These are phyloP conservation scores for Fagopyrum tataricum DNA, from an alignment of 148 eudicot species.

Conservation along the genomic window DNA sequence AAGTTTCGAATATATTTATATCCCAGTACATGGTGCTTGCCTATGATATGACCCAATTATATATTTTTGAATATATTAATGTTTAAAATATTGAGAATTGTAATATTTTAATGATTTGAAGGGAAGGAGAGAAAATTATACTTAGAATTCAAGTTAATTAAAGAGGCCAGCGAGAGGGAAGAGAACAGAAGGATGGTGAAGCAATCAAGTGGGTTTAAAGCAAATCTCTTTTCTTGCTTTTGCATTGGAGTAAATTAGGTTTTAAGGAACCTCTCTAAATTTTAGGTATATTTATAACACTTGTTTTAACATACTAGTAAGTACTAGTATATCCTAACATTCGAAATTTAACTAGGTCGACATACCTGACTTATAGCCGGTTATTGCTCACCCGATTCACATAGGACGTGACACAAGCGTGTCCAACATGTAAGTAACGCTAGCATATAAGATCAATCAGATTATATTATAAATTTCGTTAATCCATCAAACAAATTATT, in stretches of 20 bases:
- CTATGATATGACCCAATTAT: neutral
- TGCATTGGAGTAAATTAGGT: conserved; percentile 45
- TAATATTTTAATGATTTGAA: conserved; percentile 15
- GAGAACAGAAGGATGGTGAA: conserved; percentile 28
- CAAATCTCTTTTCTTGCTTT: conserved; percentile 34
- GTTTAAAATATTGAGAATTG: neutral
- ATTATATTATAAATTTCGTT: no score
- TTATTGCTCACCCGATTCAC: no score
- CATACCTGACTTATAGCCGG: no score
- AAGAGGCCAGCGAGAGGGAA: conserved; percentile 24
- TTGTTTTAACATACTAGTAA: neutral
- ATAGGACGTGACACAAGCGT: no score
- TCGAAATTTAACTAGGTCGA: no score
- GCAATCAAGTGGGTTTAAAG: conserved; percentile 73
- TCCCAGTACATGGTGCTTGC: neutral
- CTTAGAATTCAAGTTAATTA: conserved; percentile 70
- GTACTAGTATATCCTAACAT: no score
- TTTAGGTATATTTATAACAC: neutral
- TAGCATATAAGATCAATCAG: no score
- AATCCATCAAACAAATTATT: no score
- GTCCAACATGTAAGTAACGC: no score
- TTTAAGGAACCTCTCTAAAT: conserved; percentile 41
- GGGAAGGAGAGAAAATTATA: conserved; percentile 27
- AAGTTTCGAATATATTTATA: conserved; percentile 24
- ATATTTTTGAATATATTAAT: neutral